Percentiles rank a stretch among this genome's conserved stretches.
phyloP scores from a whole-genome alignment of 1,139 yeast genomes.

The Yamadazyma pseudoaaseri region DNA sequence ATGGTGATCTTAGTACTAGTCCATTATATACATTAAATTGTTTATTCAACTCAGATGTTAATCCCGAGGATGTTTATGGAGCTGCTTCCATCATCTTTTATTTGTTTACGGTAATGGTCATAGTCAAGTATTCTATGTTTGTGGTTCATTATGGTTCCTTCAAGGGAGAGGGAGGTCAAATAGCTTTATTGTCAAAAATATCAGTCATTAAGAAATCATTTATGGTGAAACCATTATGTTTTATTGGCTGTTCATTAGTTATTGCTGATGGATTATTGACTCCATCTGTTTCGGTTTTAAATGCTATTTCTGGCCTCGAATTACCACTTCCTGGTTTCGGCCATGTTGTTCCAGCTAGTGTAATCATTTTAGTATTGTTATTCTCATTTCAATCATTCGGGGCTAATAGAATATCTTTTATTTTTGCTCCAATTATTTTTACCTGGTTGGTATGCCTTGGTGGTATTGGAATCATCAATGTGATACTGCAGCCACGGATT shows the following conservation, averaged over 20 bases:
- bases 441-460: conserved; percentile 50
- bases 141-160: conserved; percentile 53
- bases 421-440: conserved; percentile 54
- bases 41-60: conserved; percentile 35
- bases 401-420: conserved; percentile 35
- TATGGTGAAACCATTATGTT: conserved; percentile 40
- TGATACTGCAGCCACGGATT: conserved; percentile 39
- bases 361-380: conserved; percentile 43
- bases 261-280: conserved; percentile 60
- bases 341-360: conserved; percentile 46
- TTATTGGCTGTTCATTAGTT: conserved; percentile 55
- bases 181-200: conserved; percentile 58
- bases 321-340: conserved; percentile 42
- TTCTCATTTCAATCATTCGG: conserved; percentile 50
- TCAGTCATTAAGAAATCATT: neutral
- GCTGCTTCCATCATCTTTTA: conserved; percentile 55
- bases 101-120: conserved; percentile 51
- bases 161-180: conserved; percentile 62
- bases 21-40: conserved; percentile 54
- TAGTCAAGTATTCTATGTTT: conserved; percentile 48
- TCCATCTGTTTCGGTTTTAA: conserved; percentile 59
- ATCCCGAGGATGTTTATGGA: conserved; percentile 45
- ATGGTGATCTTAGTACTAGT: conserved; percentile 63
- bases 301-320: conserved; percentile 50
- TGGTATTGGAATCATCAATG: conserved; percentile 47